Base-by-base conservation (phyloP, 2,329 filamentous ascomycete species). In the Fusarium hainanense region DNA sequence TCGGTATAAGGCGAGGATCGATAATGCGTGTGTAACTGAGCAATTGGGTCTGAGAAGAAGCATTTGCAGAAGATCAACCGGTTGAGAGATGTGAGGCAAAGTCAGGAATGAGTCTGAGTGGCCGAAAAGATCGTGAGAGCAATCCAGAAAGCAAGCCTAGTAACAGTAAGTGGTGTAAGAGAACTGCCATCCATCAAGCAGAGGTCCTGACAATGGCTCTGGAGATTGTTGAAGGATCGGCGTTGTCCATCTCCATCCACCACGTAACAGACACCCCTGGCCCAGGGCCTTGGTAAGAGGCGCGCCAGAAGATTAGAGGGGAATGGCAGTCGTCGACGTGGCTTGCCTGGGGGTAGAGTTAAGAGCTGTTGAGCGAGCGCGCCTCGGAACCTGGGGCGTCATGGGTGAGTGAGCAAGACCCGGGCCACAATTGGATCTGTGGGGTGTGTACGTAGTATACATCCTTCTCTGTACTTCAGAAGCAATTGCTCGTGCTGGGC, bases 171-270 rank as follows among this genome's bases (percentile, higher is more conserved):
- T 34, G 54, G 49, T 58, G 52, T 16, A 27, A 61, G 54, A 63
- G 59, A 54, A 59, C 28, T 16, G 43, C 25, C 54, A 54, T 59
- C 28, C 59, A 55, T 58, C 49, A 51, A 62, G 18, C 32, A 70
- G 55, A 65, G 49, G 65, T 74, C 66, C 65, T 59, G 58, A 43
- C 50, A 70, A 73, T 58, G 63, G 56, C 62, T 68, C 64, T 71
- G 50, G 58, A 72, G 58, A 74, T 72, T 73, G 66, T 69, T 54
- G 59, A 63, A 68, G 68, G 74, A 76, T 76, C 71, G 63, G 64
- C 72, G 58, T 64, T 58, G 62, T 61, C 63, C 47, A 65, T 60
- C 71, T 60, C 66, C 56, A 56, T 63, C 67, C 62, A 62, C 69
- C 56, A 64, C 62, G 49, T 54, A 68, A 62, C 58, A 52, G 42